Percentiles rank a stretch among this genome's conserved stretches.
Conservation (phyloP, 176 grass and related monocot genomes). For the Musa itinerans region DNA sequence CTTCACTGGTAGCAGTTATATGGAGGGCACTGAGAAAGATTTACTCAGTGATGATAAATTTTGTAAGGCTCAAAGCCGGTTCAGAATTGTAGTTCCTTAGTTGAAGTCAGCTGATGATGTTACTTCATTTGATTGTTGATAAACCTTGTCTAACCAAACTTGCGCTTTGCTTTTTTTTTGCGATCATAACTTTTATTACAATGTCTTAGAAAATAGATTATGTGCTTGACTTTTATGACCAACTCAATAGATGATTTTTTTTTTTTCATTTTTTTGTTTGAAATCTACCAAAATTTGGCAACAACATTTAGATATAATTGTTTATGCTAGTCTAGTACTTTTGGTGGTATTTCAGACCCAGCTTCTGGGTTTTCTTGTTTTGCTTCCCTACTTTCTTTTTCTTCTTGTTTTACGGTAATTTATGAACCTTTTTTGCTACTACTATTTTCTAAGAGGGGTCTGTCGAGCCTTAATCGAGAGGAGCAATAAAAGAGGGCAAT, state of each 20-base stretch:
- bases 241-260: too few species aligned
- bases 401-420: background rate
- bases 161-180: background rate
- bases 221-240: background rate
- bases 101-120: too few species aligned
- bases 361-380: background rate
- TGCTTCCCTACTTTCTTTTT: background rate
- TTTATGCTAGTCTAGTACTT: background rate
- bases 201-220: background rate
- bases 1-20: too few species aligned
- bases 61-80: background rate
- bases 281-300: background rate
- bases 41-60: background rate
- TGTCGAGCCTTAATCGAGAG: background rate
- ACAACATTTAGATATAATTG: background rate
- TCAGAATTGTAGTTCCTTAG: background rate
- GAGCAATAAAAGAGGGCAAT: too few species aligned
- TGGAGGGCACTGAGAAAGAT: too few species aligned
- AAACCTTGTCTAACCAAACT: background rate
- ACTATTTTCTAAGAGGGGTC: constrained; percentile 21
- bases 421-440: constrained; percentile 31
- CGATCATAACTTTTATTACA: background rate
- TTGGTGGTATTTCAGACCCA: background rate
- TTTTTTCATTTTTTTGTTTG: too few species aligned
- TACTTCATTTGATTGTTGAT: too few species aligned